Evolutionary conservation across 2,329 filamentous ascomycete species (phyloP), one percentile per base, ranked within the genome.

Genomic region (Pleoardoris graminearum): DNA sequence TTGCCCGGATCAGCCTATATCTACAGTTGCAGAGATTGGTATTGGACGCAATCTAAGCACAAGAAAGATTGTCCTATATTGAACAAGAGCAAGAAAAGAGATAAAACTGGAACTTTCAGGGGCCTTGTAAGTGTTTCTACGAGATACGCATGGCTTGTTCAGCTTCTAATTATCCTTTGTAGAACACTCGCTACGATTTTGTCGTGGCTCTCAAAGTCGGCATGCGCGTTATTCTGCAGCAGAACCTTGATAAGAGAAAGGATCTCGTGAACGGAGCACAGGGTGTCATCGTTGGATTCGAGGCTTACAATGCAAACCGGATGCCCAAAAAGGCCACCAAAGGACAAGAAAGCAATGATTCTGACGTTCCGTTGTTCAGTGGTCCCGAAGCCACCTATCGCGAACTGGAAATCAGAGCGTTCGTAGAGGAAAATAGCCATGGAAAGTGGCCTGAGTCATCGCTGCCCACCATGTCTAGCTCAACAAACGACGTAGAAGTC

Each of bases 191-290:
- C 1, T 80, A 77, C 49, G 76, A 79, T 7, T 57, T 69, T 0
- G 57, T 63, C 2, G 60, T 80, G 11, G 60, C 77, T 47, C 68
- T 83, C 12, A 83, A 82, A 50, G 58, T 71, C 23, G 77, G 76
- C n/a, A 81, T 81, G 76, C 72, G 77, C 2, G 80, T 84, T 7
- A 75, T 83, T 6, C 71, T 84, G 2, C 75, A 82, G 3, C 69
- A 71, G 10, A 84, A 84, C 49, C 62, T 83, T 4, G 75, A 69
- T 11, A 61, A 64, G 7, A 2, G 12, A 1, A 25, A 27, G 0
- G 68, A 63, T 11, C 62, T 73, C 2, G 69, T 72, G 1, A 73
- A 73, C 37, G 70, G 70, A 2, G 58, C 63, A 6, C 67, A 72
- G 50, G 70, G 70, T 8, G 53, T 45, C 1, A 65, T 73, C n/a